phyloP scores from a whole-genome alignment of 352 stramenopile genomes.

The Elongisporangium anandrum region DNA sequence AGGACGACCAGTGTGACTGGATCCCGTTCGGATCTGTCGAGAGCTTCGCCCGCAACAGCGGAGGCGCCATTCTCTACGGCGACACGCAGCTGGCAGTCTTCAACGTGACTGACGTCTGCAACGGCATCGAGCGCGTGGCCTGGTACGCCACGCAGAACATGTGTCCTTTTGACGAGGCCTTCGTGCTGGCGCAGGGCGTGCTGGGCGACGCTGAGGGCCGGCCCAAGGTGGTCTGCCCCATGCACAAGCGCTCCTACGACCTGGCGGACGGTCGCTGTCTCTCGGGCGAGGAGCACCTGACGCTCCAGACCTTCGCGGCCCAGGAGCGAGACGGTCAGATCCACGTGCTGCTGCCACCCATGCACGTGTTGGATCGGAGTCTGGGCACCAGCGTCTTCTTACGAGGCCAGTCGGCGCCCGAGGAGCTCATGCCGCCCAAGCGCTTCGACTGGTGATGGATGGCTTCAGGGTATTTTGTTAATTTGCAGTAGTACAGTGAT shows the following conservation, averaged over 20 bases:
- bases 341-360: conserved; percentile 73
- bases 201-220: conserved; percentile 71
- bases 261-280: conserved; percentile 74
- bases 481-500: background rate
- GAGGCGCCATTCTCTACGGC: conserved; percentile 86
- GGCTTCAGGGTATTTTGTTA: background rate
- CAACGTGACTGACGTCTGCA: conserved; percentile 67
- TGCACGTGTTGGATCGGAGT: conserved; percentile 76
- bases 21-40: conserved; percentile 62
- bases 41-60: conserved; percentile 80
- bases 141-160: conserved; percentile 94
- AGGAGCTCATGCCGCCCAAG: conserved; percentile 24
- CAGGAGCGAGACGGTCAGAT: conserved; percentile 73
- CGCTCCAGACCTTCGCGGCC: conserved; percentile 82
- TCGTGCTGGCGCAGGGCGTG: conserved; percentile 91
- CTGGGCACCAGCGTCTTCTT: conserved; percentile 71
- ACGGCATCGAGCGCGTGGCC: conserved; percentile 59
- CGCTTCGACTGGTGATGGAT: conserved; percentile 10
- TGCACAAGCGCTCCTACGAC: conserved; percentile 92
- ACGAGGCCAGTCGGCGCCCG: conserved; percentile 24
- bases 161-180: conserved; percentile 90
- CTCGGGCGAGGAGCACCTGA: conserved; percentile 53
- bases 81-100: conserved; percentile 90
- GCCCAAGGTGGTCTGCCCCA: conserved; percentile 88
- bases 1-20: conserved; percentile 47